Evolutionary conservation across 2,329 filamentous ascomycete species (phyloP).

Genomic region (Nemania serpens): DNA sequence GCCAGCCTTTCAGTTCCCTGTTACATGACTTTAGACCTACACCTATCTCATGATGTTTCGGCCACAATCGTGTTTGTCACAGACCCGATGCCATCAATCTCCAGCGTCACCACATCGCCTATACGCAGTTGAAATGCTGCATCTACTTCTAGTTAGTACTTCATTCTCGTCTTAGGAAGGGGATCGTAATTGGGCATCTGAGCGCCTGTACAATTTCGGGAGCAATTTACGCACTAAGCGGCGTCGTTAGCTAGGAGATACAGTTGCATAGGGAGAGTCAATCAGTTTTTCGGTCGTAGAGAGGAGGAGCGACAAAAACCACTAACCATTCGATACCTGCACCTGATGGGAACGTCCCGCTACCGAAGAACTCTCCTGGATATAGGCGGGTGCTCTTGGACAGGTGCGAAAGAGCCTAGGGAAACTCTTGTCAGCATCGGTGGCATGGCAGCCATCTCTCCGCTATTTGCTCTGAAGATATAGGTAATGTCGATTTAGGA

Average conservation of each 20-base stretch:
- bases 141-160: conserved; percentile 21
- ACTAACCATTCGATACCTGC: conserved; percentile 36
- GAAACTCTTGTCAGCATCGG: neutral
- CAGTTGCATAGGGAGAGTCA: neutral
- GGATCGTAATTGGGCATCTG: too few species aligned
- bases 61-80: conserved; percentile 36
- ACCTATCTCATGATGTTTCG: conserved; percentile 15
- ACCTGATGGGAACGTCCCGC: conserved; percentile 34
- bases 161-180: neutral
- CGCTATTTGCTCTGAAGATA: neutral
- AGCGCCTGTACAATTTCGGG: neutral
- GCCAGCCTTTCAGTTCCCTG: too few species aligned
- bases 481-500: neutral
- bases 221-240: conserved; percentile 13
- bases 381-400: conserved; percentile 34
- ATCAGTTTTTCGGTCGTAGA: too few species aligned
- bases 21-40: too few species aligned
- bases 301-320: neutral
- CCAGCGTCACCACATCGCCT: conserved; percentile 34
- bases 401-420: conserved; percentile 31
- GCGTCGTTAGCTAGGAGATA: neutral
- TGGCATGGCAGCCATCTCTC: neutral
- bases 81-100: conserved; percentile 37
- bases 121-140: conserved; percentile 30
- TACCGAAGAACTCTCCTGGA: conserved; percentile 38